A percentile compares a stretch with the other conserved stretches of the same genome.
Conservation (phyloP, 2,329 filamentous ascomycete species). For the Chaetomiaceae sp. region DNA sequence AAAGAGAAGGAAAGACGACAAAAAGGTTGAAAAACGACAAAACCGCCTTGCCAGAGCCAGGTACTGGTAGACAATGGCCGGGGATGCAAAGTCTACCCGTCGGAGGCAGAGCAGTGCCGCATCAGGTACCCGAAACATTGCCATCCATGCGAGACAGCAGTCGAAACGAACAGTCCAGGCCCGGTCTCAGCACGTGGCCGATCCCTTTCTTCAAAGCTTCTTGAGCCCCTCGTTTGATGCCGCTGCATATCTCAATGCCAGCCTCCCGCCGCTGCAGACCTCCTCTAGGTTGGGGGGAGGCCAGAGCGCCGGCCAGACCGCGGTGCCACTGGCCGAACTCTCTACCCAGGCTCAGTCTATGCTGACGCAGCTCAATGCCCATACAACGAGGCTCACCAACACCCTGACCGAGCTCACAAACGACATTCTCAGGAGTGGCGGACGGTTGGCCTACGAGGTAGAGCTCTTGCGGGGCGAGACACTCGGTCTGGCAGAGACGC, state of each 20-base stretch:
- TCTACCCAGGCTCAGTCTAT: constrained; percentile 77
- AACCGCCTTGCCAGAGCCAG: no score
- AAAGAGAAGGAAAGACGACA: no score
- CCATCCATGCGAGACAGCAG: constrained; percentile 40
- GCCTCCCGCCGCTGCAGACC: constrained; percentile 63
- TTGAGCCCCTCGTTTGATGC: constrained; percentile 74
- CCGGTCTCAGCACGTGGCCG: constrained; percentile 61
- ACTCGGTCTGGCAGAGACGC: constrained; percentile 69
- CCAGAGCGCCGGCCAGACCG: constrained; percentile 28
- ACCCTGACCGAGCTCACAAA: constrained; percentile 87
- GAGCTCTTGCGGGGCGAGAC: constrained; percentile 89
- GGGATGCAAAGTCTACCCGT: constrained; percentile 38
- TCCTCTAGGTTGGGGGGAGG: constrained; percentile 26
- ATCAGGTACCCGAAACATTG: constrained; percentile 34
- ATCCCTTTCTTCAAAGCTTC: constrained; percentile 71
- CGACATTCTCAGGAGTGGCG: constrained; percentile 86
- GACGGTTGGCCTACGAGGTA: constrained; percentile 87
- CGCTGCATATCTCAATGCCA: constrained; percentile 77
- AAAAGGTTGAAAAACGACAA: no score
- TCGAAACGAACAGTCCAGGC: constrained; percentile 36
- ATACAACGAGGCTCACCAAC: constrained; percentile 76
- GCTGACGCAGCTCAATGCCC: constrained; percentile 82
- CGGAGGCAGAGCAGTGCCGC: constrained; percentile 46
- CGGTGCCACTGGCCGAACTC: constrained; percentile 66
- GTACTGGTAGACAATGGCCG: constrained; percentile 34